Base-by-base conservation (phyloP, 306 rosid genomes). In the Lathyrus tuberosus region DNA sequence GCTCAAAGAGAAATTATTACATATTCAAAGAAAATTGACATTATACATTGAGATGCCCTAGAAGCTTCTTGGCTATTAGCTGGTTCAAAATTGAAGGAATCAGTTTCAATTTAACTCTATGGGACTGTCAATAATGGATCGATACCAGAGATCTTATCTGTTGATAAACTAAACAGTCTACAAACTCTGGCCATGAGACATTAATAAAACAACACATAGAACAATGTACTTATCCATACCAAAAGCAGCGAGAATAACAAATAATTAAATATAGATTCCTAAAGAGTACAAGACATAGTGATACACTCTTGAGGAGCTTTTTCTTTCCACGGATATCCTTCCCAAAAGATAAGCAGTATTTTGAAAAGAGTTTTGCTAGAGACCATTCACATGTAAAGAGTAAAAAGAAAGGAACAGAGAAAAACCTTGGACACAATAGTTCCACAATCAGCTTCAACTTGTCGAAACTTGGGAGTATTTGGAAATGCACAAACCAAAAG, bases 401-500 rank as follows among this genome's bases (percentile, higher is more conserved):
- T 20, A 63, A 68, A 74, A 66, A 31, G 65, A 38, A 46, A 28
- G 48, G 51, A 17, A 33, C 62, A 46, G 20, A 77, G 66, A 30
- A 51, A 65, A 73, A 93, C 98, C 98, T 88, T 88, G 46, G 98
- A 93, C 31, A 88, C 88, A 63, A 88, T 85, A 57, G 98, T 90
- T 84, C 98, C 98, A 31, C 89, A 79, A 48, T 90, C 94, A 35
- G 91, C 92, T 84, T 90, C 84, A 76, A 94, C 97, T 78, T 90
- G 97, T 58, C 89, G 86, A 80, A 88, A 93, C 85, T 93, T 90
- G 6, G 97, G 96, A 4, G 98, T 88, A 78, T 86, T 93, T 33
- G 90, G 86, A 80, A 90, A 90, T 26, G 98, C 97, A 81, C 98
- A 90, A 74, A 93, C 81, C 84, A 94, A 81, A 78, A 93, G 90